Percentiles rank a stretch among this genome's conserved stretches.
These are phyloP conservation scores for Parachaetomium inaequale DNA, from an alignment of 495 filamentous ascomycete genomes.

Conservation along the genomic window DNA sequence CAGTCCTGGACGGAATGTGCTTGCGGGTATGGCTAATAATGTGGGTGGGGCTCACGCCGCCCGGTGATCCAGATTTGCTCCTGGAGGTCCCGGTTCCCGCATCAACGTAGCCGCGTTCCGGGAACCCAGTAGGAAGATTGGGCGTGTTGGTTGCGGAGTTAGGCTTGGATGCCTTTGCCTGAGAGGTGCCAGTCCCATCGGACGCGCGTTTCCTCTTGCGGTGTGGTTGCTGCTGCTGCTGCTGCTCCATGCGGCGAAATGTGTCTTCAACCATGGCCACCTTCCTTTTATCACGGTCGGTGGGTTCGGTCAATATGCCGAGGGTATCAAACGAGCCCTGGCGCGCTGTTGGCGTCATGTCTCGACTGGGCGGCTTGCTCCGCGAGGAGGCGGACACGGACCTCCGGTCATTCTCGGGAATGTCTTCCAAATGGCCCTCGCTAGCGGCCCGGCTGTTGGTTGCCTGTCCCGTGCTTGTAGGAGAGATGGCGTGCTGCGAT, in stretches of 20 bases:
- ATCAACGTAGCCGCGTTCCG: constrained; percentile 47
- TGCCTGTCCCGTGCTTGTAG: constrained; percentile 62
- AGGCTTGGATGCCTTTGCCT: constrained; percentile 38
- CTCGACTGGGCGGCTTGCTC: constrained; percentile 75
- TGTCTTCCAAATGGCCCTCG: constrained; percentile 60
- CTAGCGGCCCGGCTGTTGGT: constrained; percentile 78
- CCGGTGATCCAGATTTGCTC: constrained; percentile 48
- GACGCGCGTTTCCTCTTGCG: constrained; percentile 61
- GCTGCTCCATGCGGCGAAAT: constrained; percentile 62
- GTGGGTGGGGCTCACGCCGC: constrained; percentile 40
- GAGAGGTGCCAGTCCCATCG: constrained; percentile 47
- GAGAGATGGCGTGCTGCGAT: constrained; percentile 54
- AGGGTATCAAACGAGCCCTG: constrained; percentile 50
- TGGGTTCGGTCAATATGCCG: constrained; percentile 60
- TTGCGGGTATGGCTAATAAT: constrained; percentile 20
- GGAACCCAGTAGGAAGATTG: constrained; percentile 31
- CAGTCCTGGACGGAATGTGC: constrained; percentile 17
- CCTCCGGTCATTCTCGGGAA: constrained; percentile 53
- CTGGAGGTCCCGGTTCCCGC: constrained; percentile 46
- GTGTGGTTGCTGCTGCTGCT: constrained; percentile 40
- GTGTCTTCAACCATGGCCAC: constrained; percentile 77
- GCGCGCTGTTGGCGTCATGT: constrained; percentile 65
- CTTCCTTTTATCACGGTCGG: constrained; percentile 84
- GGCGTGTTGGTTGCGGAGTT: constrained; percentile 35
- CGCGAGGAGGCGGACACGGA: constrained; percentile 72